Evolutionary conservation across 2,329 filamentous ascomycete genomes (phyloP).

Genomic region (Microsporum ferrugineum): DNA sequence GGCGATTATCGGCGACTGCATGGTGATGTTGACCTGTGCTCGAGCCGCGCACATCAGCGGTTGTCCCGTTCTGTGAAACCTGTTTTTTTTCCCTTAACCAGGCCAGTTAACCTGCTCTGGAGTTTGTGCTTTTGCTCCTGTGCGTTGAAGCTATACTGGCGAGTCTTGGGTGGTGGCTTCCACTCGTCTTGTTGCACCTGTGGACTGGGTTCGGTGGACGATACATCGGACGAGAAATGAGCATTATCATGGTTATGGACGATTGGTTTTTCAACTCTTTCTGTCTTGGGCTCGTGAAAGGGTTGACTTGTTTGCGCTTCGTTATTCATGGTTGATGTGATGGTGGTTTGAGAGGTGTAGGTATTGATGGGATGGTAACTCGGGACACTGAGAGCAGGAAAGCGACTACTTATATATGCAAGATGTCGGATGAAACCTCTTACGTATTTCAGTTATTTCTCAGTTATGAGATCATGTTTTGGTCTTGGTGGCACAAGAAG

Average conservation of each 20-base stretch:
- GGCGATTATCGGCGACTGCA: too few relatives aligned
- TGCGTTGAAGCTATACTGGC: conserved; percentile 27
- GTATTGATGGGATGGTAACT: too few relatives aligned
- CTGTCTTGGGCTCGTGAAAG: background rate
- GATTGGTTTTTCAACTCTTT: background rate
- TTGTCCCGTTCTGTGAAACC: conserved; percentile 47
- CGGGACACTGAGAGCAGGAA: background rate
- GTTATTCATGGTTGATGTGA: background rate
- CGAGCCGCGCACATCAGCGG: background rate
- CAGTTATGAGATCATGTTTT: background rate
- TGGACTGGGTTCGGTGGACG: background rate
- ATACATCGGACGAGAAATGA: background rate
- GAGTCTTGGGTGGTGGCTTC: conserved; percentile 20
- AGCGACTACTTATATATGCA: background rate
- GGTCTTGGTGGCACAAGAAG: background rate
- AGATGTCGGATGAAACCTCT: background rate
- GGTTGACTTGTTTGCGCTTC: background rate
- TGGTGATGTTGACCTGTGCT: too few relatives aligned
- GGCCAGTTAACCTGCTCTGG: conserved; percentile 30
- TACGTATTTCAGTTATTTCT: background rate
- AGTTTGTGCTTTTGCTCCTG: conserved; percentile 49
- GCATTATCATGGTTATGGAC: background rate
- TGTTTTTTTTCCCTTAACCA: conserved; percentile 36
- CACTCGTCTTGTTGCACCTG: conserved; percentile 12
- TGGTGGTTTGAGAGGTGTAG: too few relatives aligned